Evolutionary conservation across 2,329 filamentous ascomycete genomes (phyloP).

Genomic region (Ophiostoma sp.): DNA sequence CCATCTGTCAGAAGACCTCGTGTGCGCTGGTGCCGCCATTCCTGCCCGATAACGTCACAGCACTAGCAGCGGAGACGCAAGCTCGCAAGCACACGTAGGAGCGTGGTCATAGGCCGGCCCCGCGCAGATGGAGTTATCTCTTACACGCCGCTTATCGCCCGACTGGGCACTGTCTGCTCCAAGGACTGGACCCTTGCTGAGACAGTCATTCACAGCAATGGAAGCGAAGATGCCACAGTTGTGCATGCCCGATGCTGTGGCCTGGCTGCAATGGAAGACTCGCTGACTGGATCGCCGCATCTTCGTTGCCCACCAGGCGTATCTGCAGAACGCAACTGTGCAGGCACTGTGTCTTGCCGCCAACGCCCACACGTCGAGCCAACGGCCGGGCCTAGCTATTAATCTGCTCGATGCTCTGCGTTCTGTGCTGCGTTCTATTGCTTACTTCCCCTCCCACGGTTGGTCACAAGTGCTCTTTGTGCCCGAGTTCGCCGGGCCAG

Average conservation of each 20-base stretch:
- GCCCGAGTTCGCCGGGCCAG: neutral
- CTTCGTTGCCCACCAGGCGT: neutral
- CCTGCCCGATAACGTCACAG: constrained; percentile 4
- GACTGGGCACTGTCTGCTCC: neutral
- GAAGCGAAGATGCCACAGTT: neutral
- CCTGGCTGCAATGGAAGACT: too few species aligned
- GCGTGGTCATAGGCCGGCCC: neutral
- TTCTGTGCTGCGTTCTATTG: neutral
- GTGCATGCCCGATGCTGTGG: too few species aligned
- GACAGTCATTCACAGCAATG: neutral
- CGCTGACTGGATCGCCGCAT: too few species aligned
- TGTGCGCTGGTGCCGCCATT: neutral
- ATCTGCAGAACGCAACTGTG: neutral
- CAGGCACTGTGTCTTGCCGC: neutral
- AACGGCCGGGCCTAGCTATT: too few species aligned
- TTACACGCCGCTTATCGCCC: constrained; percentile 8
- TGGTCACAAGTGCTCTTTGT: constrained; percentile 5
- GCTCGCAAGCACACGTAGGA: neutral
- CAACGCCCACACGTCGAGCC: neutral
- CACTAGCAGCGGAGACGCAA: neutral
- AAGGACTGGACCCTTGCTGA: constrained; percentile 4
- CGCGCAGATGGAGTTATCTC: constrained; percentile 4
- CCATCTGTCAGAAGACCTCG: neutral
- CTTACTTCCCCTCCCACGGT: neutral
- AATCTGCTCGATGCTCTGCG: too few species aligned